These are phyloP conservation scores for Cyanodermella asteris DNA, from an alignment of 2,329 filamentous ascomycete species.

Conservation along the genomic window DNA sequence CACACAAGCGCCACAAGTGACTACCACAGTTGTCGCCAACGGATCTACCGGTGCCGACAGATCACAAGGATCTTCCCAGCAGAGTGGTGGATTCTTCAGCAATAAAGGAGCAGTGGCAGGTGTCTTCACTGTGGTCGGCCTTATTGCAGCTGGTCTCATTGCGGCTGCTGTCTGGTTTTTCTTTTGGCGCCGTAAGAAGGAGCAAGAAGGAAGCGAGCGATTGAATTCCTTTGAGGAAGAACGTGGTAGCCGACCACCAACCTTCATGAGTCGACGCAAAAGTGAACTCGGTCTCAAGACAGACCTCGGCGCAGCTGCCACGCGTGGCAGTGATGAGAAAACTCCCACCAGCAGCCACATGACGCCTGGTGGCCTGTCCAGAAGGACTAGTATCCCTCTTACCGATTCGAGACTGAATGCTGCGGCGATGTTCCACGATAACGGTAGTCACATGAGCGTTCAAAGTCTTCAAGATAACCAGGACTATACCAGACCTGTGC, in stretches of 20 bases:
- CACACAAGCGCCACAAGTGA: conserved; percentile 5
- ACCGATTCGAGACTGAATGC: conserved; percentile 9
- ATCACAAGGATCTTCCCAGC: too few species aligned
- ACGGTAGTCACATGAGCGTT: conserved; percentile 8
- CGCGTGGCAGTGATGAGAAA: conserved; percentile 6
- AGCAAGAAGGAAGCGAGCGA: conserved; percentile 8
- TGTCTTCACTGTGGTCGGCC: conserved; percentile 6
- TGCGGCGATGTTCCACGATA: conserved; percentile 7
- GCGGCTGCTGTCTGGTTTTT: conserved; percentile 5
- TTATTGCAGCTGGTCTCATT: conserved; percentile 4
- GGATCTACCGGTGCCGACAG: background rate
- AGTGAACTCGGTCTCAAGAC: conserved; percentile 6
- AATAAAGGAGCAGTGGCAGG: conserved; percentile 7
- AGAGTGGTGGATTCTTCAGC: conserved; percentile 8
- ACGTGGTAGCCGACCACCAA: too few species aligned
- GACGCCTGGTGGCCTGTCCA: conserved; percentile 5
- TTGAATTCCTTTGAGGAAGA: conserved; percentile 3
- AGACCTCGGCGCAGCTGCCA: conserved; percentile 6
- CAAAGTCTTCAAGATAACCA: conserved; percentile 8
- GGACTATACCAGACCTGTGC: conserved; percentile 9
- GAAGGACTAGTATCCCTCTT: conserved; percentile 7
- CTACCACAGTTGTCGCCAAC: conserved; percentile 1
- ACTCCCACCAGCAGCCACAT: conserved; percentile 7
- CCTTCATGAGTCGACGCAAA: too few species aligned
- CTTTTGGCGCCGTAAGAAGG: conserved; percentile 4